Evolutionary conservation across 129 eudicot species (phyloP).

Genomic region (Cynara cardunculus): DNA sequence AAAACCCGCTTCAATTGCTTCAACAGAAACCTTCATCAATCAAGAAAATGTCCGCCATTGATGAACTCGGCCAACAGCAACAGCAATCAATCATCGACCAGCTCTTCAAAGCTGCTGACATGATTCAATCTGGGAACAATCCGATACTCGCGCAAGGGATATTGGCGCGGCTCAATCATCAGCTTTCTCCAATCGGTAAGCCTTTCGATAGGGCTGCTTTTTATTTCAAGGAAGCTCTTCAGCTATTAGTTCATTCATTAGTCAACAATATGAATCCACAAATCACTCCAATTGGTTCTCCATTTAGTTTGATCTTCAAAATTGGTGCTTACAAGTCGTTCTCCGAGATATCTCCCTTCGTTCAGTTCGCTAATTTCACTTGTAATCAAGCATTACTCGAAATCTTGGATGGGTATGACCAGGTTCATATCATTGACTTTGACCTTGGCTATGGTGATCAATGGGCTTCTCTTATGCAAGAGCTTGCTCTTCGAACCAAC

Average conservation of each 20-base stretch:
- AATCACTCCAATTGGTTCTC: conserved; percentile 31
- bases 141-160: conserved; percentile 93
- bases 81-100: conserved; percentile 56
- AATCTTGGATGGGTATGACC: conserved; percentile 42
- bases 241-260: conserved; percentile 44
- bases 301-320: conserved; percentile 51
- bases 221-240: conserved; percentile 85
- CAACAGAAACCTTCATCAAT: conserved; percentile 17
- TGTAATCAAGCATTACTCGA: conserved; percentile 75
- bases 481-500: conserved; percentile 48
- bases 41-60: conserved; percentile 26
- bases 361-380: conserved; percentile 66
- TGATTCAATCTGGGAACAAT: conserved; percentile 47
- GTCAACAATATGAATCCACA: conserved; percentile 41
- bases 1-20: conserved; percentile 11
- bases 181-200: conserved; percentile 84
- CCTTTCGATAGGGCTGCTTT: conserved; percentile 93
- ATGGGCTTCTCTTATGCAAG: conserved; percentile 88
- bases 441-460: conserved; percentile 78
- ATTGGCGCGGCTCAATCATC: conserved; percentile 99
- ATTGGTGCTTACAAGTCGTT: conserved; percentile 74
- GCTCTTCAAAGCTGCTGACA: conserved; percentile 63
- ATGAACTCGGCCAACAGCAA: conserved; percentile 40
- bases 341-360: conserved; percentile 65
- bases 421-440: conserved; percentile 60